Evolutionary conservation across 1,284 basidiomycete species (phyloP), one percentile per base, ranked within the genome.

Genomic region (Ganoderma boninense): DNA sequence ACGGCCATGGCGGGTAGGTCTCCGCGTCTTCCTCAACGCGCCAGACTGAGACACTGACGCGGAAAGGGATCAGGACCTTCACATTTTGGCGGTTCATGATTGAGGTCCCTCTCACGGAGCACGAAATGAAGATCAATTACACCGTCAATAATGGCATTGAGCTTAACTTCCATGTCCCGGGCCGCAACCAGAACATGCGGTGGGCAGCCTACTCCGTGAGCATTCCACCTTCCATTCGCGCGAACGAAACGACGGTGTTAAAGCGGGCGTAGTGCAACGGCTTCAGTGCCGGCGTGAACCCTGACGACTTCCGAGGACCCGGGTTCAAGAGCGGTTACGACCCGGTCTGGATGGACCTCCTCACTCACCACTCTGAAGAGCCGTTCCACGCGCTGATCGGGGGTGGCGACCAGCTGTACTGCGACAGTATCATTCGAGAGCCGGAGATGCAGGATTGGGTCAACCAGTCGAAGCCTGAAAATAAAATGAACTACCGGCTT

Each of bases 21-120:
- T 23, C 18, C 40, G 3, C 26, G 23, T 29, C 23, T 62, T 23
- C 29, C 57, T 4, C 4, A 0, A 43, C 29, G 26, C 38, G 40
- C 18, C 23, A 35, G 54, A 29, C 54, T 4, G 7, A 18, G 43
- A n/a, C 38, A n/a, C 23, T 62, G 60, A 62, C 38, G 6, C 23
- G 60, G n/a, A 23, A 43, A n/a, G 60, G 23, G n/a, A 60, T 7
- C 46, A 93, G 95, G 18, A 92, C 93, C 0, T 95, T 89, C 79
- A 96, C 95, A 1, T 99, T 99, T 84, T 99, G 96, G 95, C 88
- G 98, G 66, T 99, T 99, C 85, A 87, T 93, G 79, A 89, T 99
- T 67, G 89, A 93, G 75, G 87, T 99, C 67, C 95, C 95, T 6
- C 81, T 99, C 10, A 86, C 87, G 5, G 81, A 86, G 10, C 82